phyloP scores from a whole-genome alignment of 2,329 filamentous ascomycete genomes.

The Exophiala mesophila region DNA sequence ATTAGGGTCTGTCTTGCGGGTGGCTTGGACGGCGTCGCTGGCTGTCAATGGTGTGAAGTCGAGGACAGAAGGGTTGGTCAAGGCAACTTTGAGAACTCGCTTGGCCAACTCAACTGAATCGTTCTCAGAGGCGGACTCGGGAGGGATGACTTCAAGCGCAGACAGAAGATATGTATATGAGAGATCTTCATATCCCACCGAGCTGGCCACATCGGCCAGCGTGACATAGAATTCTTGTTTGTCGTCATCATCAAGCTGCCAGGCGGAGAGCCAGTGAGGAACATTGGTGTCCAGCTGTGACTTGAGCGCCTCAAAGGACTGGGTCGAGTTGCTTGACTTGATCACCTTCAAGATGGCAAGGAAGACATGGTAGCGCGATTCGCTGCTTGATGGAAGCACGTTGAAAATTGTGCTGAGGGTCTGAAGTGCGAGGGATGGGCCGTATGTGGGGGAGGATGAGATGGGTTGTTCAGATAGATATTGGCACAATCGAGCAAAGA shows the following conservation, averaged over 20 bases:
- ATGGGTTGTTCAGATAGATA: conserved; percentile 79
- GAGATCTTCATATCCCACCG: conserved; percentile 71
- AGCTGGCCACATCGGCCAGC: conserved; percentile 73
- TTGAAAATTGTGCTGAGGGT: conserved; percentile 97
- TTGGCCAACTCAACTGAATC: conserved; percentile 57
- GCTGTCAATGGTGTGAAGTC: conserved; percentile 69
- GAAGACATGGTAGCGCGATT: conserved; percentile 84
- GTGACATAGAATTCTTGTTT: conserved; percentile 79
- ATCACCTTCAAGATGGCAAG: conserved; percentile 82
- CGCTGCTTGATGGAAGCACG: conserved; percentile 70
- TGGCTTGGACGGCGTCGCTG: conserved; percentile 74
- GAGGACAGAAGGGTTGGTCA: conserved; percentile 61
- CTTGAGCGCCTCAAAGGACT: conserved; percentile 77
- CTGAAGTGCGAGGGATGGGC: conserved; percentile 78
- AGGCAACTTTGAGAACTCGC: conserved; percentile 62
- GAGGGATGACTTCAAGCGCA: conserved; percentile 72
- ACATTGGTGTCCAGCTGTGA: conserved; percentile 73
- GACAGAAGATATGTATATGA: conserved; percentile 68
- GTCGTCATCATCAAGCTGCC: conserved; percentile 78
- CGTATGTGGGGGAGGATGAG: conserved; percentile 77
- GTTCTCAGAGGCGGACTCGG: conserved; percentile 45
- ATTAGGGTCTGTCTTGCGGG: conserved; percentile 75
- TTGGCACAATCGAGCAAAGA: conserved; percentile 81
- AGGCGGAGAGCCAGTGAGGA: conserved; percentile 73
- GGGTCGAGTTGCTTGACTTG: conserved; percentile 61